Evolutionary conservation across 345 rosid genomes (phyloP).

Genomic region (Lepidium didymum): DNA sequence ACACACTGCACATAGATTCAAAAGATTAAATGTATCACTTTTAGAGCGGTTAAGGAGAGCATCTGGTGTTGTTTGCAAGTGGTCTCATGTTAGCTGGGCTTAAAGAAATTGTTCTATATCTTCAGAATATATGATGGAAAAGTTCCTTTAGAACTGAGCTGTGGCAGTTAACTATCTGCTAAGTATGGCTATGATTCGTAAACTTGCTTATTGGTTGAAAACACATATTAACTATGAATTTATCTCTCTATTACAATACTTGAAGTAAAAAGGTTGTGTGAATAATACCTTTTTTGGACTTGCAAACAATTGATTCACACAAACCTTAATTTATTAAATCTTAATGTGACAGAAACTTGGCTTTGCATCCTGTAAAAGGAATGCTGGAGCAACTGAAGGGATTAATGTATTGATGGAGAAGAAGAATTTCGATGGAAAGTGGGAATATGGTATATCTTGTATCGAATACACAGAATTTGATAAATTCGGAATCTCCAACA

Average conservation of each 20-base stretch:
- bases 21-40: not conserved
- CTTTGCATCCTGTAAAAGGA: constrained; percentile 84
- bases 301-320: not conserved
- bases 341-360: constrained; percentile 67
- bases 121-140: not conserved
- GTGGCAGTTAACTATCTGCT: not conserved
- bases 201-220: not conserved
- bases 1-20: not conserved
- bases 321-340: not conserved
- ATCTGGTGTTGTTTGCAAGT: constrained; percentile 3
- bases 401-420: constrained; percentile 79
- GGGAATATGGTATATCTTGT: constrained; percentile 96
- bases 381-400: constrained; percentile 79
- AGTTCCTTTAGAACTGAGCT: not conserved
- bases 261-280: not conserved
- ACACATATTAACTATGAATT: not conserved
- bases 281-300: not conserved
- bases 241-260: not conserved
- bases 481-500: constrained; percentile 53
- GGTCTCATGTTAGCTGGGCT: not conserved
- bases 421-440: constrained; percentile 69
- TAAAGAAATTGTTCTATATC: not conserved
- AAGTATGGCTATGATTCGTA: not conserved
- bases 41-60: not conserved
- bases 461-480: constrained; percentile 87